Evolutionary conservation across 164 flowering plant genomes (phyloP).

Genomic region (Umbellularia californica): DNA sequence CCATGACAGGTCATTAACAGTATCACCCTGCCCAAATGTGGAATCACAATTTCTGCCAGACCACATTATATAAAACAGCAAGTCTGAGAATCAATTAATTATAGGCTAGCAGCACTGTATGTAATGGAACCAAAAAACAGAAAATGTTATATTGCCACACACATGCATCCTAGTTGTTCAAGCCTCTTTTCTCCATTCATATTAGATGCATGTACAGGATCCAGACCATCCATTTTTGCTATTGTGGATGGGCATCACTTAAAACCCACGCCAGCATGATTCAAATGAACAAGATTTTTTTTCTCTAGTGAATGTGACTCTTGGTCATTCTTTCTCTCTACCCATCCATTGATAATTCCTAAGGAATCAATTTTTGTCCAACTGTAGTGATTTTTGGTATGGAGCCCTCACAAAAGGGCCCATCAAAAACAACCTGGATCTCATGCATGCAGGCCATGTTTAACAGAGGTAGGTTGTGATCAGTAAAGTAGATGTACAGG

Average conservation of each 20-base stretch:
- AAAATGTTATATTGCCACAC: background rate
- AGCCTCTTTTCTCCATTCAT: background rate
- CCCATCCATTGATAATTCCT: background rate
- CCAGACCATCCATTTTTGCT: background rate
- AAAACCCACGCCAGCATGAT: background rate
- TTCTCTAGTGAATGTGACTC: background rate
- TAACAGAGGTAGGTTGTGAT: background rate
- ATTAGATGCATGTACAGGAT: background rate
- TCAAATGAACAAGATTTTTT: background rate
- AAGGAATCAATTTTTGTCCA: background rate
- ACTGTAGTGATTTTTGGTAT: too few species aligned
- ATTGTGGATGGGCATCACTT: background rate
- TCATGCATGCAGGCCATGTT: background rate
- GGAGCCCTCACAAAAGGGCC: background rate
- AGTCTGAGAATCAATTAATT: background rate
- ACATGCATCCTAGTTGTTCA: background rate
- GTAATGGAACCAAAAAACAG: background rate
- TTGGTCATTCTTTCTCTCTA: background rate
- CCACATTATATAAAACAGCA: constrained; percentile 1
- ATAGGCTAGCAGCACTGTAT: background rate
- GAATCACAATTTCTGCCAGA: constrained; percentile 74
- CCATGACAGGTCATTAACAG: constrained; percentile 61
- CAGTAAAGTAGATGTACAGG: background rate
- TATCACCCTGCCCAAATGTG: constrained; percentile 51
- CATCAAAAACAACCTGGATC: background rate